Evolutionary conservation across 106 monocot species (phyloP).

Genomic region (Cymbidium sinense): DNA sequence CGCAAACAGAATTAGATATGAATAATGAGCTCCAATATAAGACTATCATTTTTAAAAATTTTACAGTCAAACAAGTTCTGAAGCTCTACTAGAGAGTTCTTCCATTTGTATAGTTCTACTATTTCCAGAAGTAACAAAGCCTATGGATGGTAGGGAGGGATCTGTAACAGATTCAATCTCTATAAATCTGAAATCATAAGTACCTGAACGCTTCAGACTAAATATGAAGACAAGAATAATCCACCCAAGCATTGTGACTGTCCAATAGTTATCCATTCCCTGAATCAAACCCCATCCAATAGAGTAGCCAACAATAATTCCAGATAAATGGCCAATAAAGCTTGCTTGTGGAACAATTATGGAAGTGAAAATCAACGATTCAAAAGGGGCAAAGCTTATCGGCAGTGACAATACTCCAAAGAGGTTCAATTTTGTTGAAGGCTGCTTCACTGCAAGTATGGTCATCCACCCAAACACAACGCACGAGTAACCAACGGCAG

Average conservation of each 20-base stretch:
- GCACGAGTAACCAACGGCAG: slow-evolving; percentile 85
- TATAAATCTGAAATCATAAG: slow-evolving; percentile 62
- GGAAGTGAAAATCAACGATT: slow-evolving; percentile 81
- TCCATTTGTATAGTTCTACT: slow-evolving; percentile 54
- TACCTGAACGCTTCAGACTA: slow-evolving; percentile 79
- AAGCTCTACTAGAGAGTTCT: slow-evolving; percentile 24
- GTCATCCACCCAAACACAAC: slow-evolving; percentile 99
- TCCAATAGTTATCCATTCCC: slow-evolving; percentile 98
- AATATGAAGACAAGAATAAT: slow-evolving; percentile 44
- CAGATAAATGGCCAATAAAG: slow-evolving; percentile 88
- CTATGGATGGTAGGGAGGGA: slow-evolving; percentile 50
- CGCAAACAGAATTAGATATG: background rate
- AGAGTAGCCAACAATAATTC: slow-evolving; percentile 87
- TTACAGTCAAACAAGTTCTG: slow-evolving; percentile 32
- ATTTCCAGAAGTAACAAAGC: slow-evolving; percentile 48
- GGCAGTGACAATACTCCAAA: slow-evolving; percentile 91
- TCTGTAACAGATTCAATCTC: slow-evolving; percentile 79
- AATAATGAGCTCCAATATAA: background rate
- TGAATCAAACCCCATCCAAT: slow-evolving; percentile 93
- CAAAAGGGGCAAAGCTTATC: slow-evolving; percentile 95
- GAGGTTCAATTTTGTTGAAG: slow-evolving; percentile 77
- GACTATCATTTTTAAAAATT: background rate
- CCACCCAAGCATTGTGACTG: slow-evolving; percentile 82
- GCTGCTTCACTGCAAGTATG: slow-evolving; percentile 86
- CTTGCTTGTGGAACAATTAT: slow-evolving; percentile 97